Percentiles rank a stretch among this genome's conserved stretches.
Evolutionary conservation across 306 rosid genomes (phyloP).

Genomic region (Castanospermum australe): DNA sequence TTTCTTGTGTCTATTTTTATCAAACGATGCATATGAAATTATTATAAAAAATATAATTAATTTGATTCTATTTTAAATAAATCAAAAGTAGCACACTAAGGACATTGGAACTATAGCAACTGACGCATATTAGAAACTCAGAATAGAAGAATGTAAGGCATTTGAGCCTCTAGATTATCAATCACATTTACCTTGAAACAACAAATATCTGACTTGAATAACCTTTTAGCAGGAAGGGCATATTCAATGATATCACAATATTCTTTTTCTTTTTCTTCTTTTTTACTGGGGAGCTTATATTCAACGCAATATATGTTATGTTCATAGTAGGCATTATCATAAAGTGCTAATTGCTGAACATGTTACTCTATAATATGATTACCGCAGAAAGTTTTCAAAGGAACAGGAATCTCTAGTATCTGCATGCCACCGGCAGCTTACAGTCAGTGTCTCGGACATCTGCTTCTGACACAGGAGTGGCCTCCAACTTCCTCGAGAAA

Average conservation of each 20-base stretch:
- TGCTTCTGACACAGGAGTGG: conserved; percentile 10
- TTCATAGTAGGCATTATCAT: not conserved
- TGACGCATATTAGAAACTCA: no score
- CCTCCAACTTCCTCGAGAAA: conserved; percentile 21
- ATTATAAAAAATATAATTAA: no score
- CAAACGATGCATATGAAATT: no score
- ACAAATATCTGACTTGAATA: no score
- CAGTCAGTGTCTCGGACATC: not conserved
- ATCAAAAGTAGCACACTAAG: no score
- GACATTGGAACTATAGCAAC: no score
- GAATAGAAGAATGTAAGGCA: no score
- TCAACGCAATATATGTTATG: no score
- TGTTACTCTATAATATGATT: not conserved
- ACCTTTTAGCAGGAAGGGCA: not conserved
- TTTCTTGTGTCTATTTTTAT: not conserved
- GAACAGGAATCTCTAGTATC: not conserved
- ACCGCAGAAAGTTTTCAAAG: not conserved
- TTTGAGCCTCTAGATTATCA: not conserved
- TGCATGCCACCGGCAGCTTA: conserved; percentile 5
- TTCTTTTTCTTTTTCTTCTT: not conserved
- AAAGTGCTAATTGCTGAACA: not conserved
- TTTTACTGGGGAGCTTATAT: not conserved
- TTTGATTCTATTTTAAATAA: no score
- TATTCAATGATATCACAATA: not conserved
- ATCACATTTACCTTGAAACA: not conserved